phyloP scores from a whole-genome alignment of 495 filamentous ascomycete genomes.

The Sabuloglossum arenarium region DNA sequence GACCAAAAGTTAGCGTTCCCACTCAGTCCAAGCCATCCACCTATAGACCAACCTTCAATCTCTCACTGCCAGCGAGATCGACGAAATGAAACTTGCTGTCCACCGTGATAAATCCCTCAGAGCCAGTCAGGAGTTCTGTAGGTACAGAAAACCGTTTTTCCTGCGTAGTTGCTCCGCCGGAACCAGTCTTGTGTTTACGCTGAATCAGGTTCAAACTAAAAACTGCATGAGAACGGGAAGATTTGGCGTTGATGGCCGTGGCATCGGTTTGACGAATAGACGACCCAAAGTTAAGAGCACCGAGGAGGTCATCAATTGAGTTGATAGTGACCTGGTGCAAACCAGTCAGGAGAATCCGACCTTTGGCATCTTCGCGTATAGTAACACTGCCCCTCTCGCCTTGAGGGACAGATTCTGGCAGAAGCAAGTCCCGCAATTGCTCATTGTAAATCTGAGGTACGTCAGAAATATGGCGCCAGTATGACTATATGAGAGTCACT shows the following conservation, averaged over 20 bases:
- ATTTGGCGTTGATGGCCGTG: slow-evolving; percentile 96
- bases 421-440: slow-evolving; percentile 70
- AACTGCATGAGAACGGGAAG: slow-evolving; percentile 95
- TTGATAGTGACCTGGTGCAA: slow-evolving; percentile 77
- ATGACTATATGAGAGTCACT: background rate
- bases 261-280: slow-evolving; percentile 92
- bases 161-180: slow-evolving; percentile 28
- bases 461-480: background rate
- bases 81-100: slow-evolving; percentile 99
- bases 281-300: slow-evolving; percentile 77
- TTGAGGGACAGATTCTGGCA: slow-evolving; percentile 48
- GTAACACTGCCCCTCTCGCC: slow-evolving; percentile 54
- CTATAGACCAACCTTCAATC: slow-evolving; percentile 36
- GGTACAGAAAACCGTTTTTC: slow-evolving; percentile 89
- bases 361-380: slow-evolving; percentile 88
- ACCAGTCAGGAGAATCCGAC: slow-evolving; percentile 83
- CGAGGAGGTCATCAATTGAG: slow-evolving; percentile 77
- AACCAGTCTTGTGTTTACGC: slow-evolving; percentile 30
- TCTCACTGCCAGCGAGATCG: slow-evolving; percentile 91
- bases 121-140: slow-evolving; percentile 51
- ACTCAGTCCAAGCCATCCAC: background rate
- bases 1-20: background rate
- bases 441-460: slow-evolving; percentile 76
- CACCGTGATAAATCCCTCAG: slow-evolving; percentile 56
- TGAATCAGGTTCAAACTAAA: slow-evolving; percentile 92